Evolutionary conservation across 2,329 filamentous ascomycete genomes (phyloP).

Genomic region (Epichloe typhina): DNA sequence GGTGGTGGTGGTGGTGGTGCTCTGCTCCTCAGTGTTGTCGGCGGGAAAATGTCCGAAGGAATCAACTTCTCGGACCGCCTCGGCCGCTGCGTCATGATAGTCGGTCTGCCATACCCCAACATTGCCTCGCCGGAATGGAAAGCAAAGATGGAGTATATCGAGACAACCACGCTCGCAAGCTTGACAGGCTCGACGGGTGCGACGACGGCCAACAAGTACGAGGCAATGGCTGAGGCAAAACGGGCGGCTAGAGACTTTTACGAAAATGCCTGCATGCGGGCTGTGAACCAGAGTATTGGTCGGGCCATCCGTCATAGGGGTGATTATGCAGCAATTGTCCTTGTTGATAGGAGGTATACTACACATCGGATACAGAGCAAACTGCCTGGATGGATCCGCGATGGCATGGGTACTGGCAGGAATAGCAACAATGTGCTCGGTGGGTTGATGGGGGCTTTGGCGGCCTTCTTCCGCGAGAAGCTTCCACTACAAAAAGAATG

Average conservation of each 20-base stretch:
- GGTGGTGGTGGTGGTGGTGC: slow-evolving; percentile 39
- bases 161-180: slow-evolving; percentile 38
- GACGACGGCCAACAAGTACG: slow-evolving; percentile 11
- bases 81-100: slow-evolving; percentile 79
- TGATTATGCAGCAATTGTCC: slow-evolving; percentile 83
- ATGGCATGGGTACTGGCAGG: slow-evolving; percentile 43
- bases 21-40: slow-evolving; percentile 78
- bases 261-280: slow-evolving; percentile 91
- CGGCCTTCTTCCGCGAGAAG: slow-evolving; percentile 45
- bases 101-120: slow-evolving; percentile 89
- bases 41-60: slow-evolving; percentile 89
- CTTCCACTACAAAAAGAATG: slow-evolving; percentile 6
- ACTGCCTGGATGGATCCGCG: slow-evolving; percentile 78
- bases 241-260: slow-evolving; percentile 65
- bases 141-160: slow-evolving; percentile 78
- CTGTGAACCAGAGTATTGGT: slow-evolving; percentile 93
- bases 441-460: slow-evolving; percentile 44
- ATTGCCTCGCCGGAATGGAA: slow-evolving; percentile 84
- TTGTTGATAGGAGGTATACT: slow-evolving; percentile 73
- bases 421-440: slow-evolving; percentile 27
- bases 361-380: slow-evolving; percentile 61
- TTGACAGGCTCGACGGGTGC: slow-evolving; percentile 14
- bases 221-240: slow-evolving; percentile 26
- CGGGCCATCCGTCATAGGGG: slow-evolving; percentile 75
- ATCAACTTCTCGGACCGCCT: slow-evolving; percentile 95